Percentiles rank a stretch among this genome's conserved stretches.
Conservation (phyloP, 2,329 filamentous ascomycete species). For the Metarhizium sp. region DNA sequence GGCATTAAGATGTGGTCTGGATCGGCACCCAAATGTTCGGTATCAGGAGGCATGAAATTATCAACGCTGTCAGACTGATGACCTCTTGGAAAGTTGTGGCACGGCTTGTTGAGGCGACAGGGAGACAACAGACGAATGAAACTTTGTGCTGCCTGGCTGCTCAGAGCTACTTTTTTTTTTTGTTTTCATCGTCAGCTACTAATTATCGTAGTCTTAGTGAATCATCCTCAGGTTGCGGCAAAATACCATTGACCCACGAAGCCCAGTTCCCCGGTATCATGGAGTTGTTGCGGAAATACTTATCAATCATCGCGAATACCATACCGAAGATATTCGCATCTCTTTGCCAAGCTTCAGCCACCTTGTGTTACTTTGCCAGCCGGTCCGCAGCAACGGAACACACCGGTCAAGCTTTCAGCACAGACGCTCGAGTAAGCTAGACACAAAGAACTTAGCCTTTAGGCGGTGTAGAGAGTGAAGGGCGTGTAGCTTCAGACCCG, state of each 20-base stretch:
- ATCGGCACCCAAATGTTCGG: no score
- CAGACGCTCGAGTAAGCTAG: background rate
- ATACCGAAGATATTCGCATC: background rate
- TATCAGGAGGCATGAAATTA: no score
- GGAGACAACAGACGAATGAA: no score
- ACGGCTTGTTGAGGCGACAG: no score
- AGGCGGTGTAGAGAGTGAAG: background rate
- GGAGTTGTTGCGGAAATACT: background rate
- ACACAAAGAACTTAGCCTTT: background rate
- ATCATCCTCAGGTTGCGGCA: background rate
- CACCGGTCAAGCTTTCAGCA: background rate
- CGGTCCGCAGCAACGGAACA: background rate
- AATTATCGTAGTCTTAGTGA: background rate
- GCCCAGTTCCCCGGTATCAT: background rate
- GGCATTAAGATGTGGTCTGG: no score
- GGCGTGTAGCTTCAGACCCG: background rate
- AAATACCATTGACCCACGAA: background rate
- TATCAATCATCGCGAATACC: background rate
- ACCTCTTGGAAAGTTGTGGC: no score
- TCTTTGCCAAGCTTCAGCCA: background rate
- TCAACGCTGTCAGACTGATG: no score
- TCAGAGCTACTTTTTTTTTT: no score
- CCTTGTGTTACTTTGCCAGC: background rate
- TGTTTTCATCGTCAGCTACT: background rate
- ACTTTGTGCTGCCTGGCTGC: no score